Conservation (phyloP, 768 basidiomycete genomes). For the Suillus clintonianus region DNA sequence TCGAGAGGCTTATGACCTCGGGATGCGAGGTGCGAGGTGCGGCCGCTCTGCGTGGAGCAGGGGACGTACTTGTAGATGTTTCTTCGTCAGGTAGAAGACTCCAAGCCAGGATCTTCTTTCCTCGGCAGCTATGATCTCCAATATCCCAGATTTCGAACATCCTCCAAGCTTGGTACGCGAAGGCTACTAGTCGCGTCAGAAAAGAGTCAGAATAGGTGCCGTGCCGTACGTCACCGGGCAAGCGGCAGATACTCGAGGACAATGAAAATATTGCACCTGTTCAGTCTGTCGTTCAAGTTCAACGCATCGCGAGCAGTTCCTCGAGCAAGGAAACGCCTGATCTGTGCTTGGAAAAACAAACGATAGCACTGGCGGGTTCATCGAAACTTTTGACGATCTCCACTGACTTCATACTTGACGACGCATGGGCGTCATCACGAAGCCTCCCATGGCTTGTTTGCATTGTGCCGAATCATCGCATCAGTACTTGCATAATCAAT, state of each 20-base stretch:
- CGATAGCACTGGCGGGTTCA: no score
- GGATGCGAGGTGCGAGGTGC: no score
- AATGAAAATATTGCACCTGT: conserved; percentile 59
- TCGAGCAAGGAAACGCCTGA: conserved; percentile 26
- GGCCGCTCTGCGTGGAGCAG: background rate
- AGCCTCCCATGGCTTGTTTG: no score
- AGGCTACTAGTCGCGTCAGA: conserved; percentile 17
- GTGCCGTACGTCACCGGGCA: conserved; percentile 34
- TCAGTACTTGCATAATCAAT: no score
- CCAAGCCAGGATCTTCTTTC: conserved; percentile 7
- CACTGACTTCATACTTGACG: no score
- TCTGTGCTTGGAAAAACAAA: conserved; percentile 38
- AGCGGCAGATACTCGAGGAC: conserved; percentile 39
- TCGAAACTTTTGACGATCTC: no score
- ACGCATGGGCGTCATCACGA: no score
- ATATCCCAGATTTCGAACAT: conserved; percentile 9
- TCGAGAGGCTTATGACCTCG: no score
- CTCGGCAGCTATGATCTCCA: conserved; percentile 7
- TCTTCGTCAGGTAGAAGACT: conserved; percentile 15
- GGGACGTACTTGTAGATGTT: background rate
- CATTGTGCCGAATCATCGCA: no score
- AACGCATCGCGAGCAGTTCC: conserved; percentile 45
- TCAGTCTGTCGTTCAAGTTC: conserved; percentile 46
- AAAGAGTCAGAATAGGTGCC: conserved; percentile 11
- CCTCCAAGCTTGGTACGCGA: conserved; percentile 4